These are phyloP conservation scores for Citrullus colocynthis DNA, from an alignment of 306 rosid genomes.

Conservation along the genomic window DNA sequence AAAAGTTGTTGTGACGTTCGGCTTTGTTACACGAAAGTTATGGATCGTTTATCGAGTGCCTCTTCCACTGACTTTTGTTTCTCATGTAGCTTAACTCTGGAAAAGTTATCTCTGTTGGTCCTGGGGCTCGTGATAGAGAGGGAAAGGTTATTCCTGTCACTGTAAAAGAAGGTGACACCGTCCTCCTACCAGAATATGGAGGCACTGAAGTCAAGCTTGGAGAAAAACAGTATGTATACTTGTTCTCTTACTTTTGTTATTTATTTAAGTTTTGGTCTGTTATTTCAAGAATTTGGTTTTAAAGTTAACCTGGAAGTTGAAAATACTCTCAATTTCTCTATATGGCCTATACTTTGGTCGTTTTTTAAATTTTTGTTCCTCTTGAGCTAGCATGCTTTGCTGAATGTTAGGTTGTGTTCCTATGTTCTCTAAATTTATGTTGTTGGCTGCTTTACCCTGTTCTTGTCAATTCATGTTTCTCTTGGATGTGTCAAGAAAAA, in stretches of 20 bases:
- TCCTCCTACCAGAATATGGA: constrained; percentile 65
- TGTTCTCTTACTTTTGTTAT: background rate
- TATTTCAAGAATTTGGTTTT: constrained; percentile 6
- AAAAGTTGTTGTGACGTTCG: background rate
- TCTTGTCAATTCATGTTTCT: background rate
- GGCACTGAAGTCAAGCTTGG: constrained; percentile 66
- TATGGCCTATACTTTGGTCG: background rate
- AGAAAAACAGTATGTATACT: constrained; percentile 46
- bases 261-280: background rate
- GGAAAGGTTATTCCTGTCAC: constrained; percentile 40
- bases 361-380: background rate
- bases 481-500: background rate
- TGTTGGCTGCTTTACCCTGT: background rate
- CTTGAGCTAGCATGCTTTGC: background rate
- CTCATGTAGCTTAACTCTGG: constrained; percentile 48
- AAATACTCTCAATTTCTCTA: background rate
- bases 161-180: constrained; percentile 66
- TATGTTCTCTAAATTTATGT: background rate
- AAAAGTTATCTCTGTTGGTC: constrained; percentile 55
- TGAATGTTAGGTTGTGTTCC: background rate
- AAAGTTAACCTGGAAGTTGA: background rate
- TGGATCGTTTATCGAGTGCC: background rate
- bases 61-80: background rate
- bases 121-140: constrained; percentile 45
- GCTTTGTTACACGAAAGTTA: background rate